These are phyloP conservation scores for Myriosclerotinia curreyana DNA, from an alignment of 2,329 filamentous ascomycete genomes.

Conservation along the genomic window DNA sequence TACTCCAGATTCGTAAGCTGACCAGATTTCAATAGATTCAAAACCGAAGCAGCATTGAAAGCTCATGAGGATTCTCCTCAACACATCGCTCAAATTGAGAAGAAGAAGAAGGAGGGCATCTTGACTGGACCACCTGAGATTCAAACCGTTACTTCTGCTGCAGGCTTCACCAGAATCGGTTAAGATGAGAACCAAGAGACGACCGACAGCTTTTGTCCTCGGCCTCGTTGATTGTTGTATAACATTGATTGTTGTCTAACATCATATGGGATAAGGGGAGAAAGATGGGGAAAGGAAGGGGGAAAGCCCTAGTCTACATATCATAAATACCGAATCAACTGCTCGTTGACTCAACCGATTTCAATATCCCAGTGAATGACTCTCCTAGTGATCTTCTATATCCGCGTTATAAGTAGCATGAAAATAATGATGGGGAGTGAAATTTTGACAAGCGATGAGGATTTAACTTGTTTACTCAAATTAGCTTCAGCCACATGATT, in stretches of 20 bases:
- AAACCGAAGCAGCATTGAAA: conserved; percentile 6
- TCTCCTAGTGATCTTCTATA: not conserved
- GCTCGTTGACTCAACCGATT: not conserved
- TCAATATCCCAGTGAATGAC: not conserved
- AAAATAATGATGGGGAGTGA: no score
- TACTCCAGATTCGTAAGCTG: not conserved
- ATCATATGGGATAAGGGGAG: no score
- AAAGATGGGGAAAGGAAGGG: no score
- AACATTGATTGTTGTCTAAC: no score
- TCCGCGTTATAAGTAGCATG: no score
- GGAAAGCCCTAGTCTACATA: not conserved
- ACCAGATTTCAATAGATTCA: conserved; percentile 7
- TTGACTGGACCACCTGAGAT: not conserved
- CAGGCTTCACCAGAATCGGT: conserved; percentile 3
- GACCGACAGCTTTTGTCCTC: not conserved
- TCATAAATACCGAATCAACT: not conserved
- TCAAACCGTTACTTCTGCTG: not conserved
- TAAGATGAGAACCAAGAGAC: not conserved
- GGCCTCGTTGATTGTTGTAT: conserved; percentile 33
- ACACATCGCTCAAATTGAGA: not conserved
- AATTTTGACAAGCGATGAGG: no score
- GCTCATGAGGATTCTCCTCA: conserved; percentile 10
- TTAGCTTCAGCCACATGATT: no score
- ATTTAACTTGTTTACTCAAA: no score
- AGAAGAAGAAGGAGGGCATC: not conserved